A percentile compares a stretch with the other conserved stretches of the same genome.
Evolutionary conservation across 192 early-diverging fungal species (phyloP).

Genomic region (Backusella westeae): DNA sequence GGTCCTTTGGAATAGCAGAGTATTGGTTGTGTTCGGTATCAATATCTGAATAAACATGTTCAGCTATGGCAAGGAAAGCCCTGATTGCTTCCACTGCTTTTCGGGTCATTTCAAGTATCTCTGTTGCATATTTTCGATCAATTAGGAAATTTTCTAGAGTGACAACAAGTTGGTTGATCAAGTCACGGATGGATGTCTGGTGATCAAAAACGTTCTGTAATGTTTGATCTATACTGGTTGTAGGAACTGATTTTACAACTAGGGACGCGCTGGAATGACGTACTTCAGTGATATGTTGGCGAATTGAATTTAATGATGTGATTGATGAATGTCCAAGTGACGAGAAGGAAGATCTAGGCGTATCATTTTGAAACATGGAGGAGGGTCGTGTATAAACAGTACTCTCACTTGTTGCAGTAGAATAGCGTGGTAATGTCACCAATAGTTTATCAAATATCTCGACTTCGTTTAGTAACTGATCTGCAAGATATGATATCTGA

Average conservation of each 20-base stretch:
- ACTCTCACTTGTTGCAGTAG: not conserved
- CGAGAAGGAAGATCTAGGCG: not conserved
- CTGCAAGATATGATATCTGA: slow-evolving; percentile 20
- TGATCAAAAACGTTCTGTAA: slow-evolving; percentile 12
- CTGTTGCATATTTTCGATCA: slow-evolving; percentile 9
- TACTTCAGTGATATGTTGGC: slow-evolving; percentile 15
- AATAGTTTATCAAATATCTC: slow-evolving; percentile 13
- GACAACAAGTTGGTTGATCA: slow-evolving; percentile 1
- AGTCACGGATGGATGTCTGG: not conserved
- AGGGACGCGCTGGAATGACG: slow-evolving; percentile 13
- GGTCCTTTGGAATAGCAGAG: slow-evolving; percentile 29
- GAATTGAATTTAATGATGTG: slow-evolving; percentile 1
- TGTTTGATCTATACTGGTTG: slow-evolving; percentile 1
- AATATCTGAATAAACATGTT: slow-evolving; percentile 29
- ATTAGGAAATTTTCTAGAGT: slow-evolving; percentile 11
- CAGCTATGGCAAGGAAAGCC: slow-evolving; percentile 28
- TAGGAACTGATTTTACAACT: slow-evolving; percentile 15
- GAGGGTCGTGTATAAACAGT: not conserved
- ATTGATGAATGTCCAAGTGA: not conserved
- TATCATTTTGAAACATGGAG: slow-evolving; percentile 1
- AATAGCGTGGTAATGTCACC: not conserved
- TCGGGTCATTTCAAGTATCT: slow-evolving; percentile 33
- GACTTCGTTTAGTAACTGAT: slow-evolving; percentile 24
- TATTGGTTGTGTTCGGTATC: slow-evolving; percentile 18
- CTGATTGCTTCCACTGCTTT: slow-evolving; percentile 33